These are phyloP conservation scores for Emiliania huxleyi DNA, from an alignment of 78 protist genomes.

Conservation along the genomic window DNA sequence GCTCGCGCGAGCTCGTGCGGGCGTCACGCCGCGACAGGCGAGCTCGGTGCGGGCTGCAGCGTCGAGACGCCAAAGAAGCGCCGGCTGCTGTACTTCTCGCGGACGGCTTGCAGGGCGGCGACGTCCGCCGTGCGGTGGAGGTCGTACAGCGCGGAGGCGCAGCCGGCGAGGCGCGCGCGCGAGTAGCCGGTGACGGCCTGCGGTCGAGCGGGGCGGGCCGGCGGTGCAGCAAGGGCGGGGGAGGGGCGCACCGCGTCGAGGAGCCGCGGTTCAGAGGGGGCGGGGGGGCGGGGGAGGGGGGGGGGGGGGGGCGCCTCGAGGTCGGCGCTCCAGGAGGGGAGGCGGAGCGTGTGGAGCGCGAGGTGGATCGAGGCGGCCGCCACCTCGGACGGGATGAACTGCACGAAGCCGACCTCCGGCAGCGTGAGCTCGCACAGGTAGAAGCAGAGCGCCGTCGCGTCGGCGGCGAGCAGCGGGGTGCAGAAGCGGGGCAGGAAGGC, in stretches of 20 bases:
- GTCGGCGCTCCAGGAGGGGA: neutral
- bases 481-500: conserved; percentile 28
- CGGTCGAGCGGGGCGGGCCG: too few relatives aligned
- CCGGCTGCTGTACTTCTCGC: neutral
- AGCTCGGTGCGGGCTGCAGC: too few relatives aligned
- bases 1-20: too few relatives aligned
- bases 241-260: too few relatives aligned
- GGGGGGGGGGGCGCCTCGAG: neutral
- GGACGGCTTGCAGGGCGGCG: neutral
- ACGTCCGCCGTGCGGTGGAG: neutral
- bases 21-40: too few relatives aligned
- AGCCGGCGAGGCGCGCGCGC: neutral
- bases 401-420: conserved; percentile 37
- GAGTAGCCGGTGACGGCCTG: too few relatives aligned
- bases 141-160: neutral
- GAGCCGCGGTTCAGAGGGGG: too few relatives aligned
- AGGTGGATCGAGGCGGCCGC: conserved; percentile 60
- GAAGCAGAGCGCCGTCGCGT: neutral
- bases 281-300: too few relatives aligned
- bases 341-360: conserved; percentile 31
- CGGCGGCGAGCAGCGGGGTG: too few relatives aligned
- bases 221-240: too few relatives aligned
- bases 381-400: conserved; percentile 46
- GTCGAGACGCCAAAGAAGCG: neutral
- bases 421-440: conserved; percentile 60